These are phyloP conservation scores for Leccinum arenicola DNA, from an alignment of 768 basidiomycete genomes.

Conservation along the genomic window DNA sequence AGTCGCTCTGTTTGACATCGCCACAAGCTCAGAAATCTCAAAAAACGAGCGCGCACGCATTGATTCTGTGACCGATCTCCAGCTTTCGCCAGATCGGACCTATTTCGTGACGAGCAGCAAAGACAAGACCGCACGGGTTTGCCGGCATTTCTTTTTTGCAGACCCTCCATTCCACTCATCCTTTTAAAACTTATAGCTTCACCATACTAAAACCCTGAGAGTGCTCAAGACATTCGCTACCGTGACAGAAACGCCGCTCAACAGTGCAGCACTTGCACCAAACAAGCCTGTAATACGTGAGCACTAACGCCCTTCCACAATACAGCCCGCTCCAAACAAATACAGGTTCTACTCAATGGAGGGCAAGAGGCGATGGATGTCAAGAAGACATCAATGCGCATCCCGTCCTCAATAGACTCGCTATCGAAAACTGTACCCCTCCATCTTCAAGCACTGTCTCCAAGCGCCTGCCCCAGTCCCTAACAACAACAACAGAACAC, in stretches of 20 bases:
- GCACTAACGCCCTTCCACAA: constrained; percentile 16
- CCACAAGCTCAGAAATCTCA: constrained; percentile 77
- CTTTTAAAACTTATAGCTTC: constrained; percentile 49
- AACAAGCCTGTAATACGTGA: constrained; percentile 70
- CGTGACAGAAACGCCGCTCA: constrained; percentile 82
- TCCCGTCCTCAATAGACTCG: no score
- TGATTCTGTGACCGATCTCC: constrained; percentile 88
- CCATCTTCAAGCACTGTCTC: no score
- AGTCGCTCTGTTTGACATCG: constrained; percentile 85
- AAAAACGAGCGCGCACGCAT: constrained; percentile 87
- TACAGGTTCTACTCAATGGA: constrained; percentile 84
- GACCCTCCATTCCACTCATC: background rate
- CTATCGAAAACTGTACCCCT: no score
- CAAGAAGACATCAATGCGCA: constrained; percentile 84
- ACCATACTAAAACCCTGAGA: constrained; percentile 83
- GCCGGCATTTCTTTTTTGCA: constrained; percentile 19
- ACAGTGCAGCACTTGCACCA: constrained; percentile 87
- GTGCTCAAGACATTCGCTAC: constrained; percentile 89
- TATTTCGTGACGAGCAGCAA: constrained; percentile 97
- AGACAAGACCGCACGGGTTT: constrained; percentile 91
- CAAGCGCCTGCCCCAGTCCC: no score
- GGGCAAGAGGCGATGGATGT: constrained; percentile 98
- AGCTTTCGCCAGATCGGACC: constrained; percentile 83
- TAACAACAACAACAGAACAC: no score
- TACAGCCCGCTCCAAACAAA: background rate